These are phyloP conservation scores for Thermomucor indicae-seudaticae DNA, from an alignment of 371 early-diverging fungal genomes.

Conservation along the genomic window DNA sequence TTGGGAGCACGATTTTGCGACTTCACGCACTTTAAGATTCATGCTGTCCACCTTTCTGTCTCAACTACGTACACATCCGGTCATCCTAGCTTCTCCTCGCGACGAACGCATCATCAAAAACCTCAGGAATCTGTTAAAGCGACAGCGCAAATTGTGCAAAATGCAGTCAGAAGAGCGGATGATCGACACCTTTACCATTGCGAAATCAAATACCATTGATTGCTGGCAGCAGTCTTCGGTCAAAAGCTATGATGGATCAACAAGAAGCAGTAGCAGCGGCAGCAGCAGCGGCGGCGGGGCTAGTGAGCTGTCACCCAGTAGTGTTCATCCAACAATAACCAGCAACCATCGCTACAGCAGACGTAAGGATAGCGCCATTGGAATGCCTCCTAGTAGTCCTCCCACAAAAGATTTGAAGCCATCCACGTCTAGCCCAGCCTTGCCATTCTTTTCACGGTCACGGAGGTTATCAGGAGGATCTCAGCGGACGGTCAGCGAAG, in stretches of 20 bases:
- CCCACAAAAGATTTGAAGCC: constrained; percentile 10
- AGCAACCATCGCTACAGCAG: constrained; percentile 1
- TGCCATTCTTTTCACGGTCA: constrained; percentile 16
- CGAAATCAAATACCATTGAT: background rate
- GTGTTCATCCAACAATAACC: too few relatives aligned
- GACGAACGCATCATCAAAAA: constrained; percentile 41
- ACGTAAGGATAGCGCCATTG: constrained; percentile 36
- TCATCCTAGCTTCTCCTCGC: constrained; percentile 33
- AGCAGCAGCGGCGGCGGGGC: background rate
- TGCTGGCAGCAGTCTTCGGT: background rate
- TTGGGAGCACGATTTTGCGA: constrained; percentile 39
- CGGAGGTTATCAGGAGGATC: constrained; percentile 20
- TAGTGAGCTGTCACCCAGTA: too few relatives aligned
- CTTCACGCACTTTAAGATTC: constrained; percentile 41
- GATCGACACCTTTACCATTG: background rate
- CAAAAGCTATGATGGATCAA: too few relatives aligned
- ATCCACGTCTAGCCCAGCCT: constrained; percentile 14
- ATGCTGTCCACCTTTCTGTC: constrained; percentile 43
- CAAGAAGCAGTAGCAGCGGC: background rate
- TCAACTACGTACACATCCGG: constrained; percentile 35
- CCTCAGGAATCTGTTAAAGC: constrained; percentile 34
- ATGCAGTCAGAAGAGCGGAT: background rate
- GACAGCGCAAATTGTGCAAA: constrained; percentile 25
- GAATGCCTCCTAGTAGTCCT: constrained; percentile 5
- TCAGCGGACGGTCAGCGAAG: constrained; percentile 13